Percentiles rank a stretch among this genome's conserved stretches.
Conservation (phyloP, 805 yeast species). For the Candida hungchunana region DNA sequence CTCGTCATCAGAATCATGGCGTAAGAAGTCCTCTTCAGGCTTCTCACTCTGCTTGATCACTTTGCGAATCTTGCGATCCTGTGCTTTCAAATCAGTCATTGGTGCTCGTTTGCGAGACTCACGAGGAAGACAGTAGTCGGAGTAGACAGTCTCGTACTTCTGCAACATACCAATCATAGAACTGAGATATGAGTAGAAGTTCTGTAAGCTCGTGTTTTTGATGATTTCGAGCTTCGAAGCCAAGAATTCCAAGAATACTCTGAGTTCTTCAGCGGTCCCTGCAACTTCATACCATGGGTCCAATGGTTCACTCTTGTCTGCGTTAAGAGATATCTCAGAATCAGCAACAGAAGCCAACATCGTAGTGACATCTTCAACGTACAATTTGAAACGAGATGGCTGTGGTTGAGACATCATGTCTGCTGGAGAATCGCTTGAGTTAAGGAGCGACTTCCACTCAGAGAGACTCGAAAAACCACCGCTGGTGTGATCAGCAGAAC, state of each 20-base stretch:
- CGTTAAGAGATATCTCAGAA: not conserved
- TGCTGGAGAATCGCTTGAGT: slow-evolving; percentile 4
- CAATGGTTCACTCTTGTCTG: slow-evolving; percentile 2
- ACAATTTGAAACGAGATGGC: slow-evolving; percentile 26
- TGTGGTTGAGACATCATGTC: slow-evolving; percentile 15
- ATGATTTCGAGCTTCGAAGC: slow-evolving; percentile 1
- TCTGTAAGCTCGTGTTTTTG: slow-evolving; percentile 7
- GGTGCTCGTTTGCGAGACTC: slow-evolving; percentile 21
- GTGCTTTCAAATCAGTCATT: slow-evolving; percentile 15
- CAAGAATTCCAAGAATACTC: slow-evolving; percentile 13
- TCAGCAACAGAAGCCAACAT: slow-evolving; percentile 8
- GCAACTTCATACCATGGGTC: slow-evolving; percentile 29
- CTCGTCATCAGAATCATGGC: slow-evolving; percentile 16
- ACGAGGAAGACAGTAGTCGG: slow-evolving; percentile 14
- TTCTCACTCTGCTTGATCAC: slow-evolving; percentile 11
- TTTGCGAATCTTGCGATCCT: slow-evolving; percentile 14
- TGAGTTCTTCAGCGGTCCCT: slow-evolving; percentile 11
- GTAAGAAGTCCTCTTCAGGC: slow-evolving; percentile 14
- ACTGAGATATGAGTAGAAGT: slow-evolving; percentile 13
- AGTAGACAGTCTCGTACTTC: slow-evolving; percentile 17
- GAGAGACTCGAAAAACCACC: slow-evolving; percentile 16
- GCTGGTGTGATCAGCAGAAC: slow-evolving; percentile 17
- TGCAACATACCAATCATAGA: slow-evolving; percentile 13
- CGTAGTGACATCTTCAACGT: slow-evolving; percentile 24
- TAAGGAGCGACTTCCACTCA: slow-evolving; percentile 10